Conservation (phyloP, 495 filamentous ascomycete species). For the Podospora anserina region DNA sequence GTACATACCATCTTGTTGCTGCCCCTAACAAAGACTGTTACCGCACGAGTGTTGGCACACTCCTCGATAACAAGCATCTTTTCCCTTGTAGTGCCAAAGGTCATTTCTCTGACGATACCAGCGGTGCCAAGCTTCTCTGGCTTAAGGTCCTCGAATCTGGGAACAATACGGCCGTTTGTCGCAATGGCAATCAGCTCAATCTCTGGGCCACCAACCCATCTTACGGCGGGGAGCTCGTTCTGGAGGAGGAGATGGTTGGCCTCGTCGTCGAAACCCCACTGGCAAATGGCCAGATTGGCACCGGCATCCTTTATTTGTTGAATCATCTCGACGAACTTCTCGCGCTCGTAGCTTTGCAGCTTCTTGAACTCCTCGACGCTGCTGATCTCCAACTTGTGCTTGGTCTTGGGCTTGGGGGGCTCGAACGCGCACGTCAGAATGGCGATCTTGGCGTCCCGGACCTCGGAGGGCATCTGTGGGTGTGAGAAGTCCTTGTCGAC, state of each 20-base stretch:
- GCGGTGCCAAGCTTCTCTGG: conserved; percentile 86
- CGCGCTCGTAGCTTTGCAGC: conserved; percentile 87
- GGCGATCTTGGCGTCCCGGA: conserved; percentile 90
- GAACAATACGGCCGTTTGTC: conserved; percentile 95
- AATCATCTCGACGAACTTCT: conserved; percentile 98
- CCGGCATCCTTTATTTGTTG: conserved; percentile 95
- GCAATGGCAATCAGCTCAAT: conserved; percentile 98
- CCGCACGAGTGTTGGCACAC: conserved; percentile 94
- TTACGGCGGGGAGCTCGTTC: conserved; percentile 90
- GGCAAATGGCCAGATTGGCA: conserved; percentile 96
- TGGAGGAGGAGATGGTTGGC: conserved; percentile 95
- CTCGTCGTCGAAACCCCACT: conserved; percentile 99
- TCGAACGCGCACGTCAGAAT: conserved; percentile 98
- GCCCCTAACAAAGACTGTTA: conserved; percentile 92
- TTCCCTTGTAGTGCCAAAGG: conserved; percentile 93
- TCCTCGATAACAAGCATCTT: conserved; percentile 99
- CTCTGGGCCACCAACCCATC: conserved; percentile 98
- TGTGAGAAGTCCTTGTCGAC: conserved; percentile 99
- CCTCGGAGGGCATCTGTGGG: conserved; percentile 95
- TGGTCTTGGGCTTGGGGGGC: conserved; percentile 99
- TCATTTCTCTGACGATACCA: conserved; percentile 89
- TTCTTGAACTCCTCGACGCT: conserved; percentile 97
- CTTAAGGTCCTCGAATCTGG: conserved; percentile 91
- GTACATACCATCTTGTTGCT: conserved; percentile 95
- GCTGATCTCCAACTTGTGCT: conserved; percentile 98